phyloP scores from a whole-genome alignment of 164 flowering plant species.

The Piper longum region DNA sequence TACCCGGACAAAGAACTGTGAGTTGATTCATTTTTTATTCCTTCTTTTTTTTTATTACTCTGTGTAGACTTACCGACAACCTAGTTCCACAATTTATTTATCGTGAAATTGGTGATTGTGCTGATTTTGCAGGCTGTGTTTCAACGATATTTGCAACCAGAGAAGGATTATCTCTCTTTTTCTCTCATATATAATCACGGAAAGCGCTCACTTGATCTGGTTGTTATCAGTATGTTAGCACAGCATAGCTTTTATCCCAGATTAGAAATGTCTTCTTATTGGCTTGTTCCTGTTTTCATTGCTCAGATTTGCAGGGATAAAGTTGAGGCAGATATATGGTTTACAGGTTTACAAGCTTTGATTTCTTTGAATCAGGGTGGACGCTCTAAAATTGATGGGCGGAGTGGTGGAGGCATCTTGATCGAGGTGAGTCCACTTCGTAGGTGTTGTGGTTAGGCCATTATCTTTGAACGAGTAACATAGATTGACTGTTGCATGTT shows the following conservation, averaged over 20 bases:
- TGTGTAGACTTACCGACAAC: no score
- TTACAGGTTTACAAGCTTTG: constrained; percentile 75
- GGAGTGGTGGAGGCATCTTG: constrained; percentile 77
- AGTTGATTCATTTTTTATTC: constrained; percentile 16
- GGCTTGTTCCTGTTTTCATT: neutral
- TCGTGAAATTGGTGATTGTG: neutral
- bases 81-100: neutral
- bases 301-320: constrained; percentile 91
- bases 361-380: constrained; percentile 72
- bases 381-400: constrained; percentile 91
- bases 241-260: neutral
- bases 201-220: constrained; percentile 92
- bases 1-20: constrained; percentile 99
- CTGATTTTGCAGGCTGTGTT: constrained; percentile 57
- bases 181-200: constrained; percentile 85
- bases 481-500: no score
- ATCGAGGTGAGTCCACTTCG: constrained; percentile 40
- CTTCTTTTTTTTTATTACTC: neutral
- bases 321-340: constrained; percentile 94
- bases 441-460: neutral
- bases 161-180: constrained; percentile 90
- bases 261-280: neutral
- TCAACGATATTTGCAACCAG: constrained; percentile 73
- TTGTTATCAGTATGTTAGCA: constrained; percentile 14
- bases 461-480: neutral